A percentile compares a stretch with the other conserved stretches of the same genome.
Conservation (phyloP, 1,139 yeast genomes). For the Suhomyces taliae region DNA sequence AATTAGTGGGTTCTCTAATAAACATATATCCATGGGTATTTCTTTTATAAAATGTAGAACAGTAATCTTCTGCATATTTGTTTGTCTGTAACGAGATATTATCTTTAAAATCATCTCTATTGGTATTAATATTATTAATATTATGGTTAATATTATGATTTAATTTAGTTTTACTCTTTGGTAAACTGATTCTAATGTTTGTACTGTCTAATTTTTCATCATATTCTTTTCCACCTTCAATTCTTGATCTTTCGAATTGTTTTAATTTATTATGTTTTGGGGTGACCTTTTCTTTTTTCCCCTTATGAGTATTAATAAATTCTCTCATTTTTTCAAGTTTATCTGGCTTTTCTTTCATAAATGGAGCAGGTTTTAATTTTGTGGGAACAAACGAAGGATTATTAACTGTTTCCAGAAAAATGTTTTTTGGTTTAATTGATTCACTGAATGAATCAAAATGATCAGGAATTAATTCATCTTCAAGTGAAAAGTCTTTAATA, state of each 20-base stretch:
- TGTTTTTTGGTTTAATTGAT: conserved; percentile 12
- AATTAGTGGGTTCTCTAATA: conserved; percentile 32
- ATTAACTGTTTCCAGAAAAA: conserved; percentile 23
- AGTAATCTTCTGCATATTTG: conserved; percentile 26
- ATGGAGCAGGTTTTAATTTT: conserved; percentile 8
- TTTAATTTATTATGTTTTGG: conserved; percentile 3
- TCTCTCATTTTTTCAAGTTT: conserved; percentile 9
- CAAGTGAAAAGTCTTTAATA: conserved; percentile 7
- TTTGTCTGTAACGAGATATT: conserved; percentile 7
- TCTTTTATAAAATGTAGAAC: conserved; percentile 38
- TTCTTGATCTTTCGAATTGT: conserved; percentile 1
- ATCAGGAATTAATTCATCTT: conserved; percentile 8
- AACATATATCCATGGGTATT: conserved; percentile 41
- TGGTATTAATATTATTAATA: neutral
- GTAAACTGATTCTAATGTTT: conserved; percentile 7
- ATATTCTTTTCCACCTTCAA: neutral
- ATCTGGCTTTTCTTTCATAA: conserved; percentile 4
- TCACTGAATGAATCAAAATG: neutral
- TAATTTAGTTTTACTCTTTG: neutral
- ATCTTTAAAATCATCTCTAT: conserved; percentile 6
- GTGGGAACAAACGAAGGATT: conserved; percentile 28
- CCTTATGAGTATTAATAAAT: conserved; percentile 6
- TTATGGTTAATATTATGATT: neutral
- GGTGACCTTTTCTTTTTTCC: neutral
- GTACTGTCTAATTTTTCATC: neutral